phyloP scores from a whole-genome alignment of 1,139 yeast genomes.

The Candida neerlandica region DNA sequence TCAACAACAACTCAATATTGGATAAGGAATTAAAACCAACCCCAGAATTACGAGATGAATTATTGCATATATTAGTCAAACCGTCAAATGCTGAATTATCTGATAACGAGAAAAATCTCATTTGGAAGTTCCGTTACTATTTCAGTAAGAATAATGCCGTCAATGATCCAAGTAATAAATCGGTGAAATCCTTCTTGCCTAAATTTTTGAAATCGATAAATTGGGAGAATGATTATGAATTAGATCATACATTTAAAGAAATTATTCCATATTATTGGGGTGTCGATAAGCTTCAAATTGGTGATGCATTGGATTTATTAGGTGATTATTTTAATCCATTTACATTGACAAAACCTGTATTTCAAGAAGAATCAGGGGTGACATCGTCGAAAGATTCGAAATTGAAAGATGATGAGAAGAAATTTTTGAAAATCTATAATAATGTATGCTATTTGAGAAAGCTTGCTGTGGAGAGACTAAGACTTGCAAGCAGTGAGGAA shows the following conservation, averaged over 20 bases:
- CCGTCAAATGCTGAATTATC: slow-evolving; percentile 84
- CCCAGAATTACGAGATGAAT: slow-evolving; percentile 75
- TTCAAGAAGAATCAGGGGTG: slow-evolving; percentile 9
- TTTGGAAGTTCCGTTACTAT: slow-evolving; percentile 92
- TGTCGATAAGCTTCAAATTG: slow-evolving; percentile 78
- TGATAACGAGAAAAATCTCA: slow-evolving; percentile 81
- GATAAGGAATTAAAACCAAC: slow-evolving; percentile 91
- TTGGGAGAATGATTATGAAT: slow-evolving; percentile 84
- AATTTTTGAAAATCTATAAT: slow-evolving; percentile 34
- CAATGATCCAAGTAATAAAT: slow-evolving; percentile 20
- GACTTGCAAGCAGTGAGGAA: slow-evolving; percentile 78
- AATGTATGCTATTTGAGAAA: slow-evolving; percentile 57
- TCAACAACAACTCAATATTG: slow-evolving; percentile 71
- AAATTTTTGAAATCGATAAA: slow-evolving; percentile 86
- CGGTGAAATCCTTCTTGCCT: slow-evolving; percentile 61
- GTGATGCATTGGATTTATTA: slow-evolving; percentile 86
- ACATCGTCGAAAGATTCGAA: slow-evolving; percentile 12
- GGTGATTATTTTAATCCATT: slow-evolving; percentile 67
- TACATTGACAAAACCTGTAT: slow-evolving; percentile 27
- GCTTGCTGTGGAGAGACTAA: slow-evolving; percentile 84
- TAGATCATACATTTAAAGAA: slow-evolving; percentile 71
- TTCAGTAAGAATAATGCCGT: slow-evolving; percentile 60
- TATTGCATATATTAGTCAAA: slow-evolving; percentile 65
- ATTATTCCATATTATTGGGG: slow-evolving; percentile 49
- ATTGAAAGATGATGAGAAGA: slow-evolving; percentile 31